Evolutionary conservation across 2,329 filamentous ascomycete genomes (phyloP), one percentile per base, ranked within the genome.

Genomic region (Sarocladium brachiariae): DNA sequence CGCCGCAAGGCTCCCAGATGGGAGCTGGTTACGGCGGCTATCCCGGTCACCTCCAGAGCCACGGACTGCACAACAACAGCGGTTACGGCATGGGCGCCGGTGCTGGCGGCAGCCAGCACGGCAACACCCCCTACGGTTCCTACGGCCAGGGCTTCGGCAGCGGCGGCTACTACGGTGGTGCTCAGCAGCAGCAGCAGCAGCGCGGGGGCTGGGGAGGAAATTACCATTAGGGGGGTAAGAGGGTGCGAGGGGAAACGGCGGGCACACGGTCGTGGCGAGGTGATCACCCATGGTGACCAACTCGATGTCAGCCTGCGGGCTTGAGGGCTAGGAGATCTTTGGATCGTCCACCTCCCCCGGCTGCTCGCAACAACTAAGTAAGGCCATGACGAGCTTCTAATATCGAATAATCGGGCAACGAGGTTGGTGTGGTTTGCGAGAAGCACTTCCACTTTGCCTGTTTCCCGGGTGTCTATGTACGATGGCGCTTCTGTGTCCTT

Each of bases 151-250:
- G 70, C 47, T 77, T 75, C 49, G 70, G 72, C 55, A 67, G 67
- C 55, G 69, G 68, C 54, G 70, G 65, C 56, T 70, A 69, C 51
- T 62, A 59, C 52, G 68, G 65, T 37, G 57, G 59, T 53, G 63
- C 63, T 27, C 63, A 65, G 54, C 61, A 62, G 53, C 68, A 74
- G 56, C 69, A n/a, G n/a, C n/a, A 70, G 58, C 71, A 71, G 60
- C 73, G 73, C 54, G 72, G 76, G 56, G 77, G 78, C 60, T 81
- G 78, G 78, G 78, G 78, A 57, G 73, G 72, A 58, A 81, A 81
- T 72, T 81, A 81, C 71, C 71, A 77, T 58, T 72, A 74, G 64
- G 59, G 59, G 60, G 63, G 63, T 66, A 62, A n/a, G 59, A 54
- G 53, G 57, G 58, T 59, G 60, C 56, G 60, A 61, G 49, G 58